A percentile compares a stretch with the other conserved stretches of the same genome.
These are phyloP conservation scores for Clonostachys chloroleuca DNA, from an alignment of 2,329 filamentous ascomycete species.

Conservation along the genomic window DNA sequence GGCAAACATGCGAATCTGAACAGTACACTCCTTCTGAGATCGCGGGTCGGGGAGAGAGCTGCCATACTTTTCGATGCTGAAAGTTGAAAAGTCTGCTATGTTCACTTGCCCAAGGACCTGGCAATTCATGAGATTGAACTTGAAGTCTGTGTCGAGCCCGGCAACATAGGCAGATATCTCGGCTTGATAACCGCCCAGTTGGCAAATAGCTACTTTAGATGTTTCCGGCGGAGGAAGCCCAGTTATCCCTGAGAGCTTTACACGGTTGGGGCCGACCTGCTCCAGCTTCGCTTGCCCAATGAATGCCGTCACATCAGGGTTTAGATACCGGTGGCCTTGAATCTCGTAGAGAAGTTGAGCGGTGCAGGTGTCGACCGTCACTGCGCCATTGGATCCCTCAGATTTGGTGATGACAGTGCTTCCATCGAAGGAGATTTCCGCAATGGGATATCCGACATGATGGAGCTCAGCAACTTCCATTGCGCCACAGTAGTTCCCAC, in stretches of 20 bases:
- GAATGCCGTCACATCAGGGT: slow-evolving; percentile 31
- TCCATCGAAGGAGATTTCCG: slow-evolving; percentile 19
- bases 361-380: slow-evolving; percentile 19
- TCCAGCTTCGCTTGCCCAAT: slow-evolving; percentile 29
- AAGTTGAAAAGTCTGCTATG: slow-evolving; percentile 13
- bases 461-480: slow-evolving; percentile 8
- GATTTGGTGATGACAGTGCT: slow-evolving; percentile 23
- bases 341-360: slow-evolving; percentile 35
- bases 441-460: slow-evolving; percentile 20
- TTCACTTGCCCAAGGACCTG: slow-evolving; percentile 15
- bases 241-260: slow-evolving; percentile 26
- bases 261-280: slow-evolving; percentile 7
- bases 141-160: slow-evolving; percentile 14
- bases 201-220: slow-evolving; percentile 31
- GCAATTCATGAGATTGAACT: slow-evolving; percentile 16
- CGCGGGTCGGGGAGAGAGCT: slow-evolving; percentile 10
- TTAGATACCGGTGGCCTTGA: slow-evolving; percentile 32
- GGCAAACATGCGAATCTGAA: slow-evolving; percentile 33
- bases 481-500: slow-evolving; percentile 44
- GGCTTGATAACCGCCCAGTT: slow-evolving; percentile 27
- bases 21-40: slow-evolving; percentile 29
- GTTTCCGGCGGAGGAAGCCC: slow-evolving; percentile 30
- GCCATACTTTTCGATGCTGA: slow-evolving; percentile 22
- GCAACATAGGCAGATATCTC: slow-evolving; percentile 17
- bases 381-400: slow-evolving; percentile 19